Conservation (phyloP, 306 rosid genomes). For the Acacia acuminata region DNA sequence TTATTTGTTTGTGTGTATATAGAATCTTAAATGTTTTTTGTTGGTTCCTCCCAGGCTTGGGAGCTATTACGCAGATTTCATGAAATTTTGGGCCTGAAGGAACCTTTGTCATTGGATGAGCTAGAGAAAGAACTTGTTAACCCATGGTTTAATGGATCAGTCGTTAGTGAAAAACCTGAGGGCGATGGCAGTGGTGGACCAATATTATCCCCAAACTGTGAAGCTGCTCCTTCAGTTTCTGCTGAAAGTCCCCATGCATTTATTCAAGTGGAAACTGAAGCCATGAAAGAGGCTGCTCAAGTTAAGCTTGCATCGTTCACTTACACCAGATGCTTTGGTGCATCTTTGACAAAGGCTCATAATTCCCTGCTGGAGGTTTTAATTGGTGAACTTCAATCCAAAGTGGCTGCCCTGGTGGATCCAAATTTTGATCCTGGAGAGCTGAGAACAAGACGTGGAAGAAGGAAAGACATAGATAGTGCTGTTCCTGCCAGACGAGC, state of each 20-base stretch:
- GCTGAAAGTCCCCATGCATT: constrained; percentile 58
- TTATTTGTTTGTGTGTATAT: constrained; percentile 22
- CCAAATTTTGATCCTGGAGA: constrained; percentile 97
- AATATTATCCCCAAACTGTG: constrained; percentile 38
- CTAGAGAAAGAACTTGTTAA: constrained; percentile 86
- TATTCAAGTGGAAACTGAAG: constrained; percentile 83
- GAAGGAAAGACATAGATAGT: constrained; percentile 84
- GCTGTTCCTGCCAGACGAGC: constrained; percentile 60
- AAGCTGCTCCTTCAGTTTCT: constrained; percentile 48
- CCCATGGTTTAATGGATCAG: constrained; percentile 77
- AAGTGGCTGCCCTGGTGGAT: constrained; percentile 92
- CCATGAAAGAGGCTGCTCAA: constrained; percentile 79
- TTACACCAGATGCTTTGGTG: constrained; percentile 76
- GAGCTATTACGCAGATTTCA: constrained; percentile 68
- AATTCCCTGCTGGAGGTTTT: constrained; percentile 79
- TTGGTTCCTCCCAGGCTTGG: constrained; percentile 68
- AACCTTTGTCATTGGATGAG: constrained; percentile 64
- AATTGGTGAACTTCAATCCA: constrained; percentile 80
- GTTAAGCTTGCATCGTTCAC: constrained; percentile 69
- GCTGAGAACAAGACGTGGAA: constrained; percentile 78
- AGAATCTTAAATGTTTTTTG: constrained; percentile 20
- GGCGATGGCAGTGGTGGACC: constrained; percentile 45
- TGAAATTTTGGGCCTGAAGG: constrained; percentile 73
- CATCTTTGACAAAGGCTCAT: constrained; percentile 87
- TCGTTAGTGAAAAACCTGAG: constrained; percentile 47